These are phyloP conservation scores for Calonectria honghensis DNA, from an alignment of 2,329 filamentous ascomycete species.

Conservation along the genomic window DNA sequence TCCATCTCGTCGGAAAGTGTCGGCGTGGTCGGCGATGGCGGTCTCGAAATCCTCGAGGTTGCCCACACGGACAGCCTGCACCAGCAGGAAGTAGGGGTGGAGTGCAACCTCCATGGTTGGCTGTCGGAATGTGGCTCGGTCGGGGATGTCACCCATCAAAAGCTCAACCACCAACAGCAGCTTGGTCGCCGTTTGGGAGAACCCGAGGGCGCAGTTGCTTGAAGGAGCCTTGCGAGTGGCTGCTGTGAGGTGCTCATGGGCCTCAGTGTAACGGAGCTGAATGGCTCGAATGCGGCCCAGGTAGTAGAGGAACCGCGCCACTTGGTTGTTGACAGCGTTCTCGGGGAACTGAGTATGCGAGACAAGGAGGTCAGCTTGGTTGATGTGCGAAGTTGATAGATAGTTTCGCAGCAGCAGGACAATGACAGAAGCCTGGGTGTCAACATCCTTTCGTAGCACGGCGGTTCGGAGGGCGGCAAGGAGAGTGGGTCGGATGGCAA, in stretches of 20 bases:
- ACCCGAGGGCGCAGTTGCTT: constrained; percentile 90
- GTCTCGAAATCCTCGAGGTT: constrained; percentile 95
- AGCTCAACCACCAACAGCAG: constrained; percentile 97
- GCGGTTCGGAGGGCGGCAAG: constrained; percentile 93
- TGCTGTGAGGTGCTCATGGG: constrained; percentile 93
- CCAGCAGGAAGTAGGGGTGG: constrained; percentile 93
- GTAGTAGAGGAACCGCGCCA: constrained; percentile 98
- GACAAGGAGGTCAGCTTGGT: constrained; percentile 95
- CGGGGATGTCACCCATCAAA: constrained; percentile 98
- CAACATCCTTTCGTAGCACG: constrained; percentile 96
- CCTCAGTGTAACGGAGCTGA: constrained; percentile 96
- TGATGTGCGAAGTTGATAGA: constrained; percentile 95
- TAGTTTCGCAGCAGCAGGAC: constrained; percentile 97
- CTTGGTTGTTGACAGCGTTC: constrained; percentile 97
- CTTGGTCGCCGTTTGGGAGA: constrained; percentile 97
- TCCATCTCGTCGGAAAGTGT: constrained; percentile 92
- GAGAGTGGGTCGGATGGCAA: constrained; percentile 89
- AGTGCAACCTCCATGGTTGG: constrained; percentile 90
- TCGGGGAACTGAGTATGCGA: constrained; percentile 97
- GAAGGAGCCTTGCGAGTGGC: constrained; percentile 97
- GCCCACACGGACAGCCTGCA: constrained; percentile 96
- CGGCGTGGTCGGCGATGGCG: constrained; percentile 86
- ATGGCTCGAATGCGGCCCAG: constrained; percentile 96
- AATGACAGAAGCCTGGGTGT: constrained; percentile 97
- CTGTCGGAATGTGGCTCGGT: constrained; percentile 94